Evolutionary conservation across 805 yeast genomes (phyloP), one percentile per base, ranked within the genome.

Genomic region (Metschnikowia santaceciliae): DNA sequence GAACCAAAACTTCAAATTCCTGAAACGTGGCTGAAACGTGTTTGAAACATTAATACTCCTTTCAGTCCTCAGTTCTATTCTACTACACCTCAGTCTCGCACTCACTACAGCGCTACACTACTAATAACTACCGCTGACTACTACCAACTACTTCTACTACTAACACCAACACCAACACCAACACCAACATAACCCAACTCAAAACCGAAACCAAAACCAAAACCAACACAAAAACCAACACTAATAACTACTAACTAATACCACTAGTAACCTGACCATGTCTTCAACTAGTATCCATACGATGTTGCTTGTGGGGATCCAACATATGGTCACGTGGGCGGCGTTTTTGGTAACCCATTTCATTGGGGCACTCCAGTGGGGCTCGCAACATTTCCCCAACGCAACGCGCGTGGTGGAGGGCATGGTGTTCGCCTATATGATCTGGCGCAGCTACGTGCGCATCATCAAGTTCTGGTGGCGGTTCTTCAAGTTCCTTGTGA

Each of bases 391-490:
- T 17, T 53, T 43, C 40, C 56, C 56, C 14, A 48, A 44, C n/a
- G 43, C 53, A 15, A 46, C 53, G 20, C 42, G 51, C 13, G 36
- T 45, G 7, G 15, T 50, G 10, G 34, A 44, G 35, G 36, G 47
- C 42, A 19, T 43, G 8, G 35, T 54, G 35, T 32, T 47, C 3
- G 51, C 46, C 35, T 56, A 54, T 34, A 3, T 54, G n/a, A 19
- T 42, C 22, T 54, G 53, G 46, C 42, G 42, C 15, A 20, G 50
- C 40, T 38, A 48, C 42, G 46, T 41, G 32, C 19, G 58, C 32
- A 48, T 56, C 36, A 4, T 56, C 26, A 32, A 46, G 40, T 37
- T 54, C 23, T 56, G 59, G 59, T 50, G 55, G 49, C 37, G 49
- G 11, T 30, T 54, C 37, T 32, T 50, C 26, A 38, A 37, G 33